Percentiles rank a stretch among this genome's conserved stretches.
Conservation (phyloP, 2,329 filamentous ascomycete species). For the Trichoderma koningiopsis region DNA sequence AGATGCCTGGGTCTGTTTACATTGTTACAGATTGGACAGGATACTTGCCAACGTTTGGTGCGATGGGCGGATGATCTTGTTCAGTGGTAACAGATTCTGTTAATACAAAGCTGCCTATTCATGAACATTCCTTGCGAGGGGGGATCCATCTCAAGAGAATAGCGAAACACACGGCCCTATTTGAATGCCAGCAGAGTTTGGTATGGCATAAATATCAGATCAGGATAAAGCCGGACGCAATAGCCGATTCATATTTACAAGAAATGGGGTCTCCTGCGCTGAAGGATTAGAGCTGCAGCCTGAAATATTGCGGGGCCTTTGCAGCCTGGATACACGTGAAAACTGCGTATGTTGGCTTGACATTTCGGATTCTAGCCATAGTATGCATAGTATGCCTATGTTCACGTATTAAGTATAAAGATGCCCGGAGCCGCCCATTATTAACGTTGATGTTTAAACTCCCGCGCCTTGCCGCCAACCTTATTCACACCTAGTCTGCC, state of each 20-base stretch:
- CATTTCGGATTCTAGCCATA: no score
- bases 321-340: not conserved
- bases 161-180: no score
- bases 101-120: not conserved
- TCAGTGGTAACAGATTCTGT: not conserved
- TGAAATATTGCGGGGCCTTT: not conserved
- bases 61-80: not conserved
- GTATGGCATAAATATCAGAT: no score
- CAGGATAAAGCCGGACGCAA: no score
- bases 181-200: no score
- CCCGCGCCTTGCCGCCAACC: not conserved
- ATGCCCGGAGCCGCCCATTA: not conserved
- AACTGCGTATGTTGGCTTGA: no score
- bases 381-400: no score
- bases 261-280: not conserved
- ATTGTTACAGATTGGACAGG: not conserved
- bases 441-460: not conserved
- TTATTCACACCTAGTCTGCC: not conserved
- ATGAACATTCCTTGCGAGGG: not conserved
- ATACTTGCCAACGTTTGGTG: not conserved
- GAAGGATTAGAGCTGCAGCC: not conserved
- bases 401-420: not conserved
- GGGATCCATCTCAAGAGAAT: no score
- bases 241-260: no score
- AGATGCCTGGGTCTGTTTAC: constrained; percentile 5